These are phyloP conservation scores for Suillus cothurnatus DNA, from an alignment of 768 basidiomycete species.

Conservation along the genomic window DNA sequence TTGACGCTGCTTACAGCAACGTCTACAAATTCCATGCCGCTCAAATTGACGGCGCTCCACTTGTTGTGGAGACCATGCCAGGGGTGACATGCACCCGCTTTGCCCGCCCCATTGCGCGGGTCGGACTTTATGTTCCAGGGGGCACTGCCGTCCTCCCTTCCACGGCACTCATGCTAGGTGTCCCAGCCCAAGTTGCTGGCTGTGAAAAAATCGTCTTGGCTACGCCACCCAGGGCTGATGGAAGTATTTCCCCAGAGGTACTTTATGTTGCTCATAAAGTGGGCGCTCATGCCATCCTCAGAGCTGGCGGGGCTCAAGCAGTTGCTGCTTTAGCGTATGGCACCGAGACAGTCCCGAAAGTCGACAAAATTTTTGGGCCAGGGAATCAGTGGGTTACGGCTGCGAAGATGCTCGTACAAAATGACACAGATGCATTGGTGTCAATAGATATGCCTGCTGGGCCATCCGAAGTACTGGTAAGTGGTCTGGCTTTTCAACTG, in stretches of 20 bases:
- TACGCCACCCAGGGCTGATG: slow-evolving; percentile 93
- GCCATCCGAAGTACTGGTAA: slow-evolving; percentile 93
- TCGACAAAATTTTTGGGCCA: slow-evolving; percentile 99
- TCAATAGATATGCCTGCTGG: slow-evolving; percentile 99
- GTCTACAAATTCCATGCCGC: slow-evolving; percentile 91
- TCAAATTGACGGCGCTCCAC: slow-evolving; percentile 68
- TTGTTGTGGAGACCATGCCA: slow-evolving; percentile 96
- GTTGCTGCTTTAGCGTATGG: slow-evolving; percentile 97
- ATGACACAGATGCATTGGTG: slow-evolving; percentile 94
- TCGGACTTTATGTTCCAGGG: slow-evolving; percentile 96
- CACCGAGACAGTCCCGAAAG: slow-evolving; percentile 92
- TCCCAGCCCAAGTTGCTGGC: slow-evolving; percentile 96
- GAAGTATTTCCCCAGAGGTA: slow-evolving; percentile 94
- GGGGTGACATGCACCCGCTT: slow-evolving; percentile 96
- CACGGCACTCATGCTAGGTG: slow-evolving; percentile 96
- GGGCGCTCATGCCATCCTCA: slow-evolving; percentile 87
- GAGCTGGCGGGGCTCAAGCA: slow-evolving; percentile 96
- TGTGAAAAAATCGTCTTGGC: slow-evolving; percentile 92
- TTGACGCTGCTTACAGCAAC: slow-evolving; percentile 89
- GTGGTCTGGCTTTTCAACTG: slow-evolving; percentile 12
- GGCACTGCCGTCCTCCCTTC: slow-evolving; percentile 96
- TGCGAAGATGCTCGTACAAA: slow-evolving; percentile 99
- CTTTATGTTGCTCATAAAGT: slow-evolving; percentile 94
- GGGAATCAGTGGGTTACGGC: slow-evolving; percentile 99
- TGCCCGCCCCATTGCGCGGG: slow-evolving; percentile 91